Base-by-base conservation (phyloP, 257 asterid species). In the Phtheirospermum japonicum region DNA sequence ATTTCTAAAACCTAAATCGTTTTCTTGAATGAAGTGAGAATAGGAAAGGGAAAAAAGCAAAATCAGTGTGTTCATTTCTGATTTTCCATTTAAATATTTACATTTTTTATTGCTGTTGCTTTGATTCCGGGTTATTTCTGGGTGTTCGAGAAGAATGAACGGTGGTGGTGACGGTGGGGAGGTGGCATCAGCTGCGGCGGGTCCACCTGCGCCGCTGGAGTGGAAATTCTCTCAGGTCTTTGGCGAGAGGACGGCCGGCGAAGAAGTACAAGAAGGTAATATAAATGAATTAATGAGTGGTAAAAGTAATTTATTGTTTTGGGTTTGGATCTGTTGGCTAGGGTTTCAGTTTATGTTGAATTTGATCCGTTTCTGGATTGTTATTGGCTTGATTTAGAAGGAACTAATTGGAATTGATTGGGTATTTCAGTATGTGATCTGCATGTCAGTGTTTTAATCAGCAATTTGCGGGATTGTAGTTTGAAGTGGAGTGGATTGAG, bases 171-270 rank as follows among this genome's bases (percentile, higher is more conserved):
- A 70, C 74, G 92, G 81, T 59, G 87, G 81, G 65, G 88, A 71
- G 80, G 90, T 66, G 77, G 80, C 73, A 75, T 79, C 85, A 75
- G 84, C 85, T 84, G 79, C 90, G 85, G 85, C 75, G 74, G 91
- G 83, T 66, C 84, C 97, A 68, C 82, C 88, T 56, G 68, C 82
- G 81, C 89, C 83, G 77, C 95, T 88, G 56, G 98, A 88, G 71
- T 91, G 98, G 98, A 91, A 82, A 81, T 91, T 91, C 74, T 91
- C 98, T 39, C 98, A 91, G 87, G 98, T 91, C 48, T 91, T 91
- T 59, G 98, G 98, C 66, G 98, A 91, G 77, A 83, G 98, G 61
- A 59, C 98, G 58, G 98, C 94, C 55, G 98, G 96, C 10, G 98
- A 91, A 75, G 98, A 91, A 84, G 98, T 91, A 57, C 98, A 91